These are phyloP conservation scores for Candida morakotiae DNA, from an alignment of 805 yeast genomes.

Conservation along the genomic window DNA sequence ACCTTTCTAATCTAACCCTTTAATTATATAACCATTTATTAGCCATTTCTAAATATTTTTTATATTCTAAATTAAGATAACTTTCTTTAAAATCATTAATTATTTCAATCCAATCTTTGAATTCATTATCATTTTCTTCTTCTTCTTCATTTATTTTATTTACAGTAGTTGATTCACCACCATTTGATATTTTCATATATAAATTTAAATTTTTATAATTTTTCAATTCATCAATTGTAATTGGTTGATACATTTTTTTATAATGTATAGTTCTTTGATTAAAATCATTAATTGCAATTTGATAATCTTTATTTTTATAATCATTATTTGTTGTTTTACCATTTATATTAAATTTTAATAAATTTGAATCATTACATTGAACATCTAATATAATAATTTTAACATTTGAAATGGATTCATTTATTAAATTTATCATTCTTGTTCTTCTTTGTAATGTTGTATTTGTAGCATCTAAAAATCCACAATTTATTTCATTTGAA, in stretches of 20 bases:
- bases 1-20: constrained; percentile 1
- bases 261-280: constrained; percentile 53
- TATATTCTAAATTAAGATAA: constrained; percentile 21
- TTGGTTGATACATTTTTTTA: constrained; percentile 30
- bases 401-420: constrained; percentile 14
- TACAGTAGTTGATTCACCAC: constrained; percentile 21
- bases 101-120: constrained; percentile 5
- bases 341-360: constrained; percentile 57
- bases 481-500: constrained; percentile 24
- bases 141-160: constrained; percentile 6
- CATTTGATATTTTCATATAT: constrained; percentile 24
- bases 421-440: constrained; percentile 24
- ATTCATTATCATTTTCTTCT: background rate
- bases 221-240: constrained; percentile 20
- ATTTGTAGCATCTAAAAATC: constrained; percentile 42
- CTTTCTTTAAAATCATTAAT: constrained; percentile 8
- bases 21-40: constrained; percentile 18
- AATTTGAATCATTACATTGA: constrained; percentile 48
- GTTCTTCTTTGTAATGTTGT: constrained; percentile 32
- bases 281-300: constrained; percentile 55
- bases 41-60: constrained; percentile 22
- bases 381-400: constrained; percentile 57
- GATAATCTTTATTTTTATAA: constrained; percentile 50
- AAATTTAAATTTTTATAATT: constrained; percentile 14
- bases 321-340: constrained; percentile 62